Base-by-base conservation (phyloP, 1,284 basidiomycete genomes). In the Moesziomyces globuligerus region DNA sequence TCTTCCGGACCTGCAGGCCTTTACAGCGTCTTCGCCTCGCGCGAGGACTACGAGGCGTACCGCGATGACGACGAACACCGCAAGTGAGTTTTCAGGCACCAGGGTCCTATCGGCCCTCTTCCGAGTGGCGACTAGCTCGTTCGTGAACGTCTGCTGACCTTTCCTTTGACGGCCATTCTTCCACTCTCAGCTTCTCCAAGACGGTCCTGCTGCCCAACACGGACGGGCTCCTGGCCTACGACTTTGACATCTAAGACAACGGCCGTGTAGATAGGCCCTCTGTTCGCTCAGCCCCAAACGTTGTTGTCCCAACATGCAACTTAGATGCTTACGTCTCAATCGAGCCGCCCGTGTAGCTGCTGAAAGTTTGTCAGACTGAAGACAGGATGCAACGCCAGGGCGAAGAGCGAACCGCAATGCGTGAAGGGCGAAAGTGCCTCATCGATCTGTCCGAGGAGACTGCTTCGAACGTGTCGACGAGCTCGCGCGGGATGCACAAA, bases 51-150 rank as follows among this genome's bases (percentile, higher is more conserved):
- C 36, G 72, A 73, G 57, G 64, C 61, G 11, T 78, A 78, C 54
- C 66, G 70, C 34, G 76, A 75, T 25, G 76, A 78, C 36, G 70
- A 72, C n/a, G 76, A 76, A 39, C 76, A 78, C 62, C 67, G 64
- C n/a, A 70, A 76, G 76, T 78, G 51, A 52, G 76, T 78, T 42
- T 26, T 20, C 42, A 43, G 4, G 15, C 47, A 26, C 20, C 24
- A 17, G 21, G 7, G 23, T 32, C 20, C 21, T 9, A 17, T 43
- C 56, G 44, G 34, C 3, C 18, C 18, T 7, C 32, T 51, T 38
- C 49, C 49, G 48, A 47, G 24, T 28, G 42, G 50, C 50, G 23
- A 43, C 26, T 24, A 17, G n/a, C 17, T 11, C 41, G 32, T 34
- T 36, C 34, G 34, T 37, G 15, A 36, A 46, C 17, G 10, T 25